Base-by-base conservation (phyloP, 1,139 yeast genomes). In the Magnusiomyces sp. region DNA sequence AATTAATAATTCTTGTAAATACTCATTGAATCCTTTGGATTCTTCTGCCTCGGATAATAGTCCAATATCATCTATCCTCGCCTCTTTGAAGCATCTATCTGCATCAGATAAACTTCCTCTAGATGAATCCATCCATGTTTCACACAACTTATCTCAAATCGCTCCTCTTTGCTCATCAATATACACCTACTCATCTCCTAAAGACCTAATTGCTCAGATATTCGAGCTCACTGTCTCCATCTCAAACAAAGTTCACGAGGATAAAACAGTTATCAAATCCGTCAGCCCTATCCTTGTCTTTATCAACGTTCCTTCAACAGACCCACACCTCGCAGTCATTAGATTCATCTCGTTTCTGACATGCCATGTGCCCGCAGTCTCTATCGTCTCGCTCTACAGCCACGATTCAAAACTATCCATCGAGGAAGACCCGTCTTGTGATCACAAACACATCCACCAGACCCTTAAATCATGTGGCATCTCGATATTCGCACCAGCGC, bases 271-370 rank as follows among this genome's bases (percentile, higher is more conserved):
- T 23, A 23, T 23, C 29, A 23, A 23, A 23, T 23, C 29, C 29
- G 7, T 23, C 29, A 23, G 7, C 7, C 29, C 29, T 23, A 23
- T 23, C 7, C 29, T 23, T 7, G 29, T 23, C 6, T 23, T 23
- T 23, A 23, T 23, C 4, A 23, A 23, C 7, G 29, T 23, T 23
- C 29, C 29, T 23, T 23, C 29, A 23, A 23, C 29, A n/a, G 46
- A 34, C 10, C 31, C 20, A 9, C 45, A 51, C 10, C 34, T 42
- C n/a, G 46, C 53, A 13, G 42, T 51, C 2, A 43, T 51, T 7
- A 49, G 53, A 14, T 51, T 45, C 37, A 31, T 45, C 16, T 45
- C 50, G 6, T 51, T 46, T 32, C 39, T 45, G 9, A 45, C 48
- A 9, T 51, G 45, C 47, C 45, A 42, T 17, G 11, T 48, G 11